phyloP scores from a whole-genome alignment of 768 basidiomycete genomes.

The Lactarius vividus region DNA sequence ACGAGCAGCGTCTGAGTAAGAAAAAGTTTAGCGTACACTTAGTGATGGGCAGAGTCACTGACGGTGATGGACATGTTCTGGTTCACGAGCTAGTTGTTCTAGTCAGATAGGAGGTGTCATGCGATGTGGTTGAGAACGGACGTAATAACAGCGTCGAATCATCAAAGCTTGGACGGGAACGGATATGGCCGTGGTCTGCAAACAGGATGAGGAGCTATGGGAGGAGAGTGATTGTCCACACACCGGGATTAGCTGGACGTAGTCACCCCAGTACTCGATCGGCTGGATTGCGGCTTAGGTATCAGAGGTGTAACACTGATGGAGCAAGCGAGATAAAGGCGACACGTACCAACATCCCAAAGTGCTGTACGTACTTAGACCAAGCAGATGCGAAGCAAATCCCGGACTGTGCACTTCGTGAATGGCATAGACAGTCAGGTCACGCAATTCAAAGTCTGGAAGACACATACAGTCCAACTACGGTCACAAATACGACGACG shows the following conservation, averaged over 20 bases:
- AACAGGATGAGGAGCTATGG: background rate
- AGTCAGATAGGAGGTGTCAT: background rate
- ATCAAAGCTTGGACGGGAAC: slow-evolving; percentile 2
- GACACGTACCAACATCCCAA: background rate
- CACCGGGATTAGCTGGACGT: background rate
- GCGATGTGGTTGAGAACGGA: background rate
- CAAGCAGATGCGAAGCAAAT: background rate
- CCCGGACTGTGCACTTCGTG: background rate
- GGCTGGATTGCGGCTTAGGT: background rate
- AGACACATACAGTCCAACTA: slow-evolving; percentile 1
- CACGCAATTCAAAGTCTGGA: background rate
- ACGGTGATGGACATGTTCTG: background rate
- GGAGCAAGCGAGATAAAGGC: background rate
- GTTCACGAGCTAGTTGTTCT: background rate
- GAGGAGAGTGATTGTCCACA: background rate
- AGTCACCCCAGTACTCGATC: background rate
- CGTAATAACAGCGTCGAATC: slow-evolving; percentile 2
- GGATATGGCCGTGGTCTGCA: background rate
- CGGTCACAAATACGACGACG: slow-evolving; percentile 6
- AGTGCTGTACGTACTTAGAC: background rate
- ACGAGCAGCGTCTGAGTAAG: background rate
- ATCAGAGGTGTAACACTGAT: background rate
- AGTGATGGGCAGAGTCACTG: background rate
- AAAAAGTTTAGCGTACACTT: background rate
- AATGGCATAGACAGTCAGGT: background rate